Conservation (phyloP, 106 monocot genomes). For the Dioscorea zingiberensis region DNA sequence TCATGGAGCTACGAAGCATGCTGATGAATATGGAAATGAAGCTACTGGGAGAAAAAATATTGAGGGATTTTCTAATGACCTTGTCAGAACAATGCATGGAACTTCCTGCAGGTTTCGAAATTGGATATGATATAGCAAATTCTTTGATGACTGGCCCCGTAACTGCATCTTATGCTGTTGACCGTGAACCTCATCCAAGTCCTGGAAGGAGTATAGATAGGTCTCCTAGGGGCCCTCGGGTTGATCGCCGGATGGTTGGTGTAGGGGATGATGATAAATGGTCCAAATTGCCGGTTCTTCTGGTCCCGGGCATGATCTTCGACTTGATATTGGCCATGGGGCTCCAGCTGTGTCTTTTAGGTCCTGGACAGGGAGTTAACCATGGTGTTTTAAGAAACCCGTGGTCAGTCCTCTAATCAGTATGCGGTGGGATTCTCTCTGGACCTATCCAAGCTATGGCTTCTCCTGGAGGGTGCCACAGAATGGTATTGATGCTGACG, state of each 20-base stretch:
- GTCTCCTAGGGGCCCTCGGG: constrained; percentile 26
- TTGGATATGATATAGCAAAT: constrained; percentile 4
- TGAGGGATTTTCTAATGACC: constrained; percentile 1
- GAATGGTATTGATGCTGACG: constrained; percentile 63
- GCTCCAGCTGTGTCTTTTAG: constrained; percentile 13
- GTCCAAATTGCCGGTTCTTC: constrained; percentile 36
- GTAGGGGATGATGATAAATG: constrained; percentile 58
- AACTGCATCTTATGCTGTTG: not conserved
- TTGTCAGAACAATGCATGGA: not conserved
- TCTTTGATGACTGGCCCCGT: not conserved
- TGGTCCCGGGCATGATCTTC: constrained; percentile 29
- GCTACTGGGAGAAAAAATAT: not conserved
- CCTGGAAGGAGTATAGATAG: constrained; percentile 25
- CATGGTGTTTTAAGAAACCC: constrained; percentile 61
- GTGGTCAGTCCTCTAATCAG: constrained; percentile 35
- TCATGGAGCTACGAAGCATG: not conserved
- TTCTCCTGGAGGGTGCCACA: constrained; percentile 32
- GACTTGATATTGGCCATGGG: constrained; percentile 31
- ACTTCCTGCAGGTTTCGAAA: constrained; percentile 5
- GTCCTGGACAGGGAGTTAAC: constrained; percentile 45
- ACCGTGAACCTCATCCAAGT: constrained; percentile 7
- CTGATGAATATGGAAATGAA: constrained; percentile 1
- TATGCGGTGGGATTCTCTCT: constrained; percentile 65
- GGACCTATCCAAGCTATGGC: constrained; percentile 40
- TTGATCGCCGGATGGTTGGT: constrained; percentile 33